phyloP scores from a whole-genome alignment of 192 early-diverging fungal genomes.

The Linnemannia schmuckeri region DNA sequence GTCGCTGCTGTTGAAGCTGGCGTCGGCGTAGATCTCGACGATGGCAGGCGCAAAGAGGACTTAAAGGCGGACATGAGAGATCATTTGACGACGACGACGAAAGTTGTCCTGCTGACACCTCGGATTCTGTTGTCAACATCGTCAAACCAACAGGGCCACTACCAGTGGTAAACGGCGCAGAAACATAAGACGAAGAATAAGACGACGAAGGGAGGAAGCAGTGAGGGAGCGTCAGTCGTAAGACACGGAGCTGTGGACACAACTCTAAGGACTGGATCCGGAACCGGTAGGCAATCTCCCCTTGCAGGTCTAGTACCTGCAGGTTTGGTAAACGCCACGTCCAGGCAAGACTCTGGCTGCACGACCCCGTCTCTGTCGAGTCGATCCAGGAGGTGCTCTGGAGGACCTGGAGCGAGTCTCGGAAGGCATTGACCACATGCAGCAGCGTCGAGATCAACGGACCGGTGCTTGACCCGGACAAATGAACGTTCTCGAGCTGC shows the following conservation, averaged over 20 bases:
- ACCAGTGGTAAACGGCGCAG: neutral
- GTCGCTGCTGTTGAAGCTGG: neutral
- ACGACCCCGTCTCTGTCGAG: constrained; percentile 22
- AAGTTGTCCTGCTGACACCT: neutral
- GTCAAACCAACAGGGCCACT: neutral
- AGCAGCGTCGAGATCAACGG: constrained; percentile 36
- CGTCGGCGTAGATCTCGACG: neutral
- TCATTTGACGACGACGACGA: neutral
- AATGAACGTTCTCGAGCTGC: constrained; percentile 29
- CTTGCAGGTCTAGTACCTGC: constrained; percentile 39
- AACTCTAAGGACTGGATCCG: constrained; percentile 22
- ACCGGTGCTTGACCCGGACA: constrained; percentile 36
- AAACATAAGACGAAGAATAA: neutral
- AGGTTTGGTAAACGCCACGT: constrained; percentile 30
- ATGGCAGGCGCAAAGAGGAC: neutral
- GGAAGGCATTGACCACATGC: constrained; percentile 40
- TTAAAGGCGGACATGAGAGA: neutral
- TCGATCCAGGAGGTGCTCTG: constrained; percentile 48
- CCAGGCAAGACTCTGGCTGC: constrained; percentile 25
- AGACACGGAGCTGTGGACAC: constrained; percentile 29
- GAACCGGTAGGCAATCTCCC: constrained; percentile 44
- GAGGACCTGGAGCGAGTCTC: constrained; percentile 34
- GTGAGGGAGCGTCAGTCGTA: constrained; percentile 30
- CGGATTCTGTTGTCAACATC: neutral
- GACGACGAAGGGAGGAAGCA: constrained; percentile 11